Evolutionary conservation across 352 stramenopile genomes (phyloP).

Genomic region (Aphanomyces invadans): DNA sequence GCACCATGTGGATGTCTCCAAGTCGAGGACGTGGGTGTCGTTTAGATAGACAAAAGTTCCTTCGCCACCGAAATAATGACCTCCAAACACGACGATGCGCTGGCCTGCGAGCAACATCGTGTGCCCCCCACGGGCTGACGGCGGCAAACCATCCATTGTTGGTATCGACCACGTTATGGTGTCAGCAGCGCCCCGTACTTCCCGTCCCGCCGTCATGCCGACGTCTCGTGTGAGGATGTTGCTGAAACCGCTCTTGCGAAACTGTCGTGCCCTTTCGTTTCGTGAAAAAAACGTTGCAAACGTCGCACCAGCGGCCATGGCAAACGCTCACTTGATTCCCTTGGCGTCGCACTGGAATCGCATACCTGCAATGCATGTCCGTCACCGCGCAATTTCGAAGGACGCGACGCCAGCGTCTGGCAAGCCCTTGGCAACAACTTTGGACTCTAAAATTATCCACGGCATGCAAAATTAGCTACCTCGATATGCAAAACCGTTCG

Average conservation of each 20-base stretch:
- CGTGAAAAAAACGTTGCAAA: no score
- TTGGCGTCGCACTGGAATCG: no score
- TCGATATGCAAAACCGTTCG: not conserved
- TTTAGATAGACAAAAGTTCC: constrained; percentile 86
- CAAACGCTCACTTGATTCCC: no score
- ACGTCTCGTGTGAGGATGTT: no score
- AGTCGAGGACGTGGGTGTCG: constrained; percentile 82
- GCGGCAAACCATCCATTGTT: constrained; percentile 42
- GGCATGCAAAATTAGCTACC: not conserved
- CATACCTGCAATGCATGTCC: no score
- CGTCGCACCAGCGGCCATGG: no score
- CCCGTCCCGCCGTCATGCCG: not conserved
- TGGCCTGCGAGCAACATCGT: constrained; percentile 63
- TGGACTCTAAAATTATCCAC: no score
- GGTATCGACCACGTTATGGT: constrained; percentile 51
- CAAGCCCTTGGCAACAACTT: no score
- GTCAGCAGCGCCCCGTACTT: not conserved
- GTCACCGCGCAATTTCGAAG: no score
- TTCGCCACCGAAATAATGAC: constrained; percentile 80
- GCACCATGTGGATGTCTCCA: constrained; percentile 65
- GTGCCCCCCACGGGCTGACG: constrained; percentile 57
- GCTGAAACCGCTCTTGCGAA: no score
- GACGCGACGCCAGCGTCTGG: no score
- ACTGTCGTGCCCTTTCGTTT: no score
- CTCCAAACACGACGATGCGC: constrained; percentile 83